Conservation (phyloP, 495 filamentous ascomycete genomes). For the Neurospora intermedia region DNA sequence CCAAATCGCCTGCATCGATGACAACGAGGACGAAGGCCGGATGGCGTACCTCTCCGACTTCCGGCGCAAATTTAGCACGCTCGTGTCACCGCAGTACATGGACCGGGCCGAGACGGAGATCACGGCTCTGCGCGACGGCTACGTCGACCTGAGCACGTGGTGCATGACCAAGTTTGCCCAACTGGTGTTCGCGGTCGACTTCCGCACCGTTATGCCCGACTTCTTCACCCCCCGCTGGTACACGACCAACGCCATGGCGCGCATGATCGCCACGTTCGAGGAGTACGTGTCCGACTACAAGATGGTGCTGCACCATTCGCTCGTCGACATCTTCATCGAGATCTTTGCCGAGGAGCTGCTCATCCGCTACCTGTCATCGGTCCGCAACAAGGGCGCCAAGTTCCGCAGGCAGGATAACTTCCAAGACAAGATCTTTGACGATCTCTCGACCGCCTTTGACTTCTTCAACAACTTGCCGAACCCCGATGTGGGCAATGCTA, state of each 20-base stretch:
- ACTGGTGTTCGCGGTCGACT: slow-evolving; percentile 80
- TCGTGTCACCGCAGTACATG: slow-evolving; percentile 75
- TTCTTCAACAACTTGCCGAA: slow-evolving; percentile 50
- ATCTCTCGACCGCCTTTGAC: slow-evolving; percentile 74
- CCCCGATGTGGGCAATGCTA: slow-evolving; percentile 37
- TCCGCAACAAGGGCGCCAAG: slow-evolving; percentile 82
- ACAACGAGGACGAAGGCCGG: slow-evolving; percentile 59
- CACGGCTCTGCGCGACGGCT: slow-evolving; percentile 69
- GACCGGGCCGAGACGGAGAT: slow-evolving; percentile 59
- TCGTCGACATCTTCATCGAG: slow-evolving; percentile 82
- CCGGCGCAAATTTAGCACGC: slow-evolving; percentile 60
- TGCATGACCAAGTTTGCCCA: slow-evolving; percentile 75
- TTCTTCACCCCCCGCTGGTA: slow-evolving; percentile 94
- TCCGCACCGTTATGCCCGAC: slow-evolving; percentile 65
- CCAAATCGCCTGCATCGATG: slow-evolving; percentile 95
- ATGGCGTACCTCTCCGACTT: slow-evolving; percentile 72
- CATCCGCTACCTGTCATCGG: slow-evolving; percentile 70
- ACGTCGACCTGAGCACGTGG: slow-evolving; percentile 85
- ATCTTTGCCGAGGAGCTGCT: slow-evolving; percentile 86
- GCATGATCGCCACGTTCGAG: slow-evolving; percentile 84
- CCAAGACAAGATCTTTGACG: slow-evolving; percentile 82
- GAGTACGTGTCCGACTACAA: slow-evolving; percentile 86
- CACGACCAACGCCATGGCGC: slow-evolving; percentile 64
- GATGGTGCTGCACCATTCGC: slow-evolving; percentile 66
- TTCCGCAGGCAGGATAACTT: slow-evolving; percentile 78